Evolutionary conservation across 2,329 filamentous ascomycete species (phyloP).

Genomic region (Ophiostoma fasciatum): DNA sequence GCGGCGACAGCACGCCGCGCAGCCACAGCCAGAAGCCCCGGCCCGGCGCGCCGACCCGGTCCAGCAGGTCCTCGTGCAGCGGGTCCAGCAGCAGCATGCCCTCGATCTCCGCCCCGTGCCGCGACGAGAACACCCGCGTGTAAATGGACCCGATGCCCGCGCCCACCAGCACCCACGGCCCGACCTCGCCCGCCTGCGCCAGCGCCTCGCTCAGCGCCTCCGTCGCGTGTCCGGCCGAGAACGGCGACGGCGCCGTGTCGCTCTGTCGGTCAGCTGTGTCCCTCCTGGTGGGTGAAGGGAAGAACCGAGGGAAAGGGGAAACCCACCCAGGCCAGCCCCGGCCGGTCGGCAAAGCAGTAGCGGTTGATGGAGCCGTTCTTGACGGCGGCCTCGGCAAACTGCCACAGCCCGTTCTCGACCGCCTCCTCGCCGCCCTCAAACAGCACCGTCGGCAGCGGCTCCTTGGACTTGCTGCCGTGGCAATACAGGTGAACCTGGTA

Average conservation of each 20-base stretch:
- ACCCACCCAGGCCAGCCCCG: conserved; percentile 62
- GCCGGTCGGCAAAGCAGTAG: conserved; percentile 93
- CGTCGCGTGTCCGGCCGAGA: conserved; percentile 84
- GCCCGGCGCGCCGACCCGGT: conserved; percentile 47
- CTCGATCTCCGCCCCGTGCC: conserved; percentile 58
- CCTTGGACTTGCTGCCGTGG: conserved; percentile 52
- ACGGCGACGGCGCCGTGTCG: conserved; percentile 84
- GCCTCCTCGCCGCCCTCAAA: conserved; percentile 73
- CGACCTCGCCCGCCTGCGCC: conserved; percentile 61
- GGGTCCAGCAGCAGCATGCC: conserved; percentile 79
- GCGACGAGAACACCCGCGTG: conserved; percentile 77
- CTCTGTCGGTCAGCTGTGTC: conserved; percentile 23
- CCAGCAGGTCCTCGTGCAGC: conserved; percentile 74
- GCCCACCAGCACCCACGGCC: conserved; percentile 78
- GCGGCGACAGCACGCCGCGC: conserved; percentile 69
- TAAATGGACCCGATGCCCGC: conserved; percentile 81
- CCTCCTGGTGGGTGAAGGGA: no score
- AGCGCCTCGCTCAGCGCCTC: conserved; percentile 81
- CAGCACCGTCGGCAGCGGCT: conserved; percentile 60
- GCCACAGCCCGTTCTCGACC: conserved; percentile 64
- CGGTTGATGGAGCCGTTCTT: conserved; percentile 69
- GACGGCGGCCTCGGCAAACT: conserved; percentile 61
- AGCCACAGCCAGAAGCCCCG: conserved; percentile 79
- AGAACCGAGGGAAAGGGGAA: neutral
- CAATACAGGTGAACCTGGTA: conserved; percentile 83